phyloP scores from a whole-genome alignment of 805 yeast genomes.

The Ogataea ganodermae region DNA sequence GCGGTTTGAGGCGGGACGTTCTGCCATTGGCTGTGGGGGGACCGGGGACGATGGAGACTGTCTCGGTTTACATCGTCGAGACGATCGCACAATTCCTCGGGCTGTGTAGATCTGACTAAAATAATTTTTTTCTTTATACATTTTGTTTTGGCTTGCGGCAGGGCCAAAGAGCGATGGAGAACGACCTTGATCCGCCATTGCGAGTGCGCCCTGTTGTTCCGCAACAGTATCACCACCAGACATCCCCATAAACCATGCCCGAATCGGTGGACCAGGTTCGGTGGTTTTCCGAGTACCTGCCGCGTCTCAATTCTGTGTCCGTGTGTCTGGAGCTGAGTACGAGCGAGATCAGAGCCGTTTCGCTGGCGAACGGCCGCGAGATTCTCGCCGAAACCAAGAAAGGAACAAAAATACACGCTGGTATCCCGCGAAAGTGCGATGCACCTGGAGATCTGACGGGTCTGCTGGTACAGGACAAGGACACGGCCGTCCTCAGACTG shows the following conservation, averaged over 20 bases:
- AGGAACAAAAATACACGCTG: slow-evolving; percentile 7
- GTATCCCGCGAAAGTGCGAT: slow-evolving; percentile 10
- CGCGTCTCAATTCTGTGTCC: slow-evolving; percentile 25
- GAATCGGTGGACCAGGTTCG: background rate
- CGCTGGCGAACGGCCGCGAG: background rate
- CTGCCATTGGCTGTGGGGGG: no score
- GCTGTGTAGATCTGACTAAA: slow-evolving; percentile 1
- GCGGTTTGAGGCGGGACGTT: no score
- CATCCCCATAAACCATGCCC: background rate
- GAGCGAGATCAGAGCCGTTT: background rate
- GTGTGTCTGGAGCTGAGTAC: slow-evolving; percentile 16
- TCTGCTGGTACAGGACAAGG: slow-evolving; percentile 6
- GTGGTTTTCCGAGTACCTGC: slow-evolving; percentile 21
- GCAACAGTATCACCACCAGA: no score
- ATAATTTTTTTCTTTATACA: background rate
- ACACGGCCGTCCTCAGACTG: background rate
- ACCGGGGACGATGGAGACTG: no score
- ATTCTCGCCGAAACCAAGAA: slow-evolving; percentile 5
- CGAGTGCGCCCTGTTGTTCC: no score
- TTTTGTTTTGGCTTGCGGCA: background rate
- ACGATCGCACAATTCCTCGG: background rate
- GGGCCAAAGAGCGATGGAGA: no score
- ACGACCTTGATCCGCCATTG: no score
- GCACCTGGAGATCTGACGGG: slow-evolving; percentile 4
- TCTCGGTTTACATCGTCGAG: no score